Conservation (phyloP, 306 rosid genomes). For the Bauhinia variegata region DNA sequence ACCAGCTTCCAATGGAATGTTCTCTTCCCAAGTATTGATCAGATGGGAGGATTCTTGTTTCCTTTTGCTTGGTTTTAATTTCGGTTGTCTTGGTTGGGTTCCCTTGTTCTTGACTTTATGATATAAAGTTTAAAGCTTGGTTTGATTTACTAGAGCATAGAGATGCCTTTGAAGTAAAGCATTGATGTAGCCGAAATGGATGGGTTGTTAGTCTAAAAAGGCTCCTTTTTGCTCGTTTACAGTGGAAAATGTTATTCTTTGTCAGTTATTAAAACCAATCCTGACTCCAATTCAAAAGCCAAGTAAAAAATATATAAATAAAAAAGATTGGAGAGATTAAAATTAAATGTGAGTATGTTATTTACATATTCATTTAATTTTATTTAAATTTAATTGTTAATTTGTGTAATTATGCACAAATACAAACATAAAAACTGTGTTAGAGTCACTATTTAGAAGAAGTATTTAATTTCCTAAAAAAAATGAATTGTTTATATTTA, state of each 20-base stretch:
- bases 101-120: neutral
- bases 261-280: neutral
- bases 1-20: constrained; percentile 80
- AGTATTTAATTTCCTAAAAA: no score
- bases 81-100: constrained; percentile 24
- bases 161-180: constrained; percentile 43
- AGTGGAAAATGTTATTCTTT: neutral
- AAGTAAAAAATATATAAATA: neutral
- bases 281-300: neutral
- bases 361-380: no score
- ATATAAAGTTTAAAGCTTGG: neutral
- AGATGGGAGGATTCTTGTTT: neutral
- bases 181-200: neutral
- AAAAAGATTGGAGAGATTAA: no score
- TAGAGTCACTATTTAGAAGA: no score
- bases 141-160: constrained; percentile 20
- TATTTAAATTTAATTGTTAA: no score
- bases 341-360: no score
- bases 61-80: neutral
- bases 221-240: neutral
- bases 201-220: neutral
- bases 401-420: no score
- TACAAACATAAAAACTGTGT: no score
- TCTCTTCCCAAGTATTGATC: constrained; percentile 78
- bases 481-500: no score